A percentile compares a stretch with the other conserved stretches of the same genome.
These are phyloP conservation scores for Lagenaria siceraria DNA, from an alignment of 306 rosid genomes.

Conservation along the genomic window DNA sequence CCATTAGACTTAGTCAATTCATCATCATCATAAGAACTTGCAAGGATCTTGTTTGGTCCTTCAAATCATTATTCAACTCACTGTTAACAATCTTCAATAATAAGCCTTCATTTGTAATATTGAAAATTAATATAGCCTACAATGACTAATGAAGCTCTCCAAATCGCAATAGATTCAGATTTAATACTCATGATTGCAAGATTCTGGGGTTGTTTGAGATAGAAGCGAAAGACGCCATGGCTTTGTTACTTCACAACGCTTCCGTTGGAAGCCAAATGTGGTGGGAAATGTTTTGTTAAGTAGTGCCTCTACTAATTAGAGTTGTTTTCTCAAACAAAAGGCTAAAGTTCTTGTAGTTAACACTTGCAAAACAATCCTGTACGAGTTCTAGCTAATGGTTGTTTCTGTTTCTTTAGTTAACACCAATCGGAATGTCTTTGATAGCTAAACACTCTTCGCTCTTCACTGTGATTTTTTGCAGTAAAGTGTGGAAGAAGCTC, in stretches of 20 bases:
- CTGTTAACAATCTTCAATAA: background rate
- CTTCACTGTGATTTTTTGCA: background rate
- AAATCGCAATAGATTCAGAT: background rate
- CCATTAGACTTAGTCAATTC: background rate
- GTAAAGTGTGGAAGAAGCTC: background rate
- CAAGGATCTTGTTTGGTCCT: background rate
- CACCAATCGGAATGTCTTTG: background rate
- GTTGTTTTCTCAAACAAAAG: background rate
- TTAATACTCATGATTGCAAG: background rate
- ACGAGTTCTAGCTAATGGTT: background rate
- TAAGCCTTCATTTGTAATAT: background rate
- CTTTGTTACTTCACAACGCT: background rate
- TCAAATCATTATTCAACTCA: background rate
- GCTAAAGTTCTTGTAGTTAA: background rate
- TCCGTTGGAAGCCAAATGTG: background rate
- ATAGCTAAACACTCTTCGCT: background rate
- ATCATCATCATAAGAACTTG: background rate
- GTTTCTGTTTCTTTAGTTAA: background rate
- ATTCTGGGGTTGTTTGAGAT: background rate
- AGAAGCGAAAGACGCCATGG: background rate
- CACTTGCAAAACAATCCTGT: background rate
- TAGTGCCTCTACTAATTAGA: background rate
- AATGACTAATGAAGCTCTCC: background rate
- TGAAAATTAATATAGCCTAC: background rate
- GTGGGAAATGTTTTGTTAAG: background rate